Base-by-base conservation (phyloP, 441 rosid species). In the Codiaeum variegatum region DNA sequence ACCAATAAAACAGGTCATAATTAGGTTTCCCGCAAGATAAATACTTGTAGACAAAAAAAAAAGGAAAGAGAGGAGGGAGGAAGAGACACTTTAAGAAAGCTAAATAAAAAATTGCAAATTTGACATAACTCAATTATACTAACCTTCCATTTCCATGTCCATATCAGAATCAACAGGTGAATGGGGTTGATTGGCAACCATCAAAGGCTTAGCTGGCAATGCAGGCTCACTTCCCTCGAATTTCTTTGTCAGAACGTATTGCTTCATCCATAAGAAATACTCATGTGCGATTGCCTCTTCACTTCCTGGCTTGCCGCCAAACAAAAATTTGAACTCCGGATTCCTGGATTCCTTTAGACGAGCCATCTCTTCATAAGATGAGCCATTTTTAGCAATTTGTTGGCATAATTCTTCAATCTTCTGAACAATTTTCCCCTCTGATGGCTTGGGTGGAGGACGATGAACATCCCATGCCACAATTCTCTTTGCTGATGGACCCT, bases 141-240 rank as follows among this genome's bases (percentile, higher is more conserved):
- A 79, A 91, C 96, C 96, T 89, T 89, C 96, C 96, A 91, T 91
- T 81, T 91, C 96, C 91, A 86, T 91, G 83, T 91, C 96, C 91
- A 86, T 91, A 83, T 91, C 94, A 68, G 92, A 90, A 82, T 87
- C 90, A 58, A 73, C 70, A 78, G 77, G 77, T 6, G 76, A 78
- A 70, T 75, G 72, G 24, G 80, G 61, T 46, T n/a, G 76, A 65
- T 78, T 36, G 19, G 78, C 72, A 67, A 49, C 60, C 60, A 44
- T 54, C 55, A 71, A 66, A 62, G 38, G 59, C 44, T 62, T 69
- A 12, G 73, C 31, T 36, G 77, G 77, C 60, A 18, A 10, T 42
- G 74, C 70, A 32, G 68, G 54, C 38, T 38, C 67, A n/a, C 62
- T 65, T 68, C 70, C 76, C 66, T 81, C 66, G 49, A 60, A 32